Conservation (phyloP, 768 basidiomycete species). For the Coprinellus micaceus region DNA sequence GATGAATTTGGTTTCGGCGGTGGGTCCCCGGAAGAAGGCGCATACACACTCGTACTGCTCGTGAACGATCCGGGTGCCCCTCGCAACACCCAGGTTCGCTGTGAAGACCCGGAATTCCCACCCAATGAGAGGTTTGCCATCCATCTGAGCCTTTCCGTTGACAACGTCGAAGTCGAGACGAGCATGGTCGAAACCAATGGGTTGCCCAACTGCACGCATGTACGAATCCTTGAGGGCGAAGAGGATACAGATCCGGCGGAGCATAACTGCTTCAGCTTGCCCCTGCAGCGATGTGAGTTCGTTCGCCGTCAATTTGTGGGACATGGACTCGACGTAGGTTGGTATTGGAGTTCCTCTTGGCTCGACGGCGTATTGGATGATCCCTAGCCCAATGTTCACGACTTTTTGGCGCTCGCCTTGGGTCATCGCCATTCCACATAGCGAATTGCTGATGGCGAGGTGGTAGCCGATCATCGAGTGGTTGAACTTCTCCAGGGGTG, state of each 20-base stretch:
- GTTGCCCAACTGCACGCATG: constrained; percentile 80
- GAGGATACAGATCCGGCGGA: constrained; percentile 73
- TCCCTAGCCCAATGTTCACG: constrained; percentile 77
- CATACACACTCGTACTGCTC: constrained; percentile 75
- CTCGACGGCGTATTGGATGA: constrained; percentile 63
- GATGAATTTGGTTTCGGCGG: constrained; percentile 60
- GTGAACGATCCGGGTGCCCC: constrained; percentile 50
- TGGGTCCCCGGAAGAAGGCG: constrained; percentile 69
- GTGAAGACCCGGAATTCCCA: constrained; percentile 88
- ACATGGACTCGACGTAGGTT: constrained; percentile 67
- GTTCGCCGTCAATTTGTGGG: constrained; percentile 60
- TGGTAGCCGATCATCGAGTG: constrained; percentile 81
- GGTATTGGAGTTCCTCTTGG: constrained; percentile 55
- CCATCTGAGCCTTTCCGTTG: constrained; percentile 56
- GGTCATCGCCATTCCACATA: constrained; percentile 84
- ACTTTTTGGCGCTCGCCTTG: constrained; percentile 74
- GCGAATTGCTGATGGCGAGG: constrained; percentile 59
- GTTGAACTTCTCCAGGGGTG: constrained; percentile 60
- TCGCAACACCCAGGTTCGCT: constrained; percentile 65
- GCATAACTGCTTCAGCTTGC: constrained; percentile 57
- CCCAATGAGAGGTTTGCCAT: constrained; percentile 64
- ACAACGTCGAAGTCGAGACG: constrained; percentile 79
- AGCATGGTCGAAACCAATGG: constrained; percentile 77
- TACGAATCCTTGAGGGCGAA: constrained; percentile 80
- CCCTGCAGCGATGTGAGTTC: constrained; percentile 48